Evolutionary conservation across 306 rosid genomes (phyloP), one percentile per base, ranked within the genome.

Genomic region (Echinosophora koreensis): DNA sequence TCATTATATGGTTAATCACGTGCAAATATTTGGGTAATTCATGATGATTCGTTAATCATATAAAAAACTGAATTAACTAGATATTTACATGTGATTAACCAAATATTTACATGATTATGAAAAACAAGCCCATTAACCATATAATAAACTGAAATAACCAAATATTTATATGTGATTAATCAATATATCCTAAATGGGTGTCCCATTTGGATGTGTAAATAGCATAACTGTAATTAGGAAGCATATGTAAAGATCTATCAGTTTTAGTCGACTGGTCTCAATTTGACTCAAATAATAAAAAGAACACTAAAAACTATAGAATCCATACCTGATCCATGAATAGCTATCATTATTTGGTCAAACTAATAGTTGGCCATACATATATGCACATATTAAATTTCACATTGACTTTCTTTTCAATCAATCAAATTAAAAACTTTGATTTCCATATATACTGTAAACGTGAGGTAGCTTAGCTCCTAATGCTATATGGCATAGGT

Each of bases 201-300:
- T n/a, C n/a, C n/a, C n/a, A n/a, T n/a, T n/a, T n/a, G n/a, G n/a
- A n/a, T n/a, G n/a, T n/a, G n/a, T n/a, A n/a, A n/a, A n/a, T n/a
- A n/a, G n/a, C n/a, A n/a, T n/a, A n/a, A n/a, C n/a, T n/a, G n/a
- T 66, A 28, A 67, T 66, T 77, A 67, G 81, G 61, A 57, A 57
- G 82, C 62, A 77, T 28, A 58, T 66, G 81, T 41, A 2, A 2
- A 1, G 55, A 64, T 54, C 6, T 54, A 65, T 64, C 34, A 27
- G 38, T 3, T 18, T 35, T 49, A 62, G 38, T 57, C 17, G 38
- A 44, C 62, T 46, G 16, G 42, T 51, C 61, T 8, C 32, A 5
- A n/a, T n/a, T 76, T 65, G 66, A 77, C 76, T 58, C 17, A 35
- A 68, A 58, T 69, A 58, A 68, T 68, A 13, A 46, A 68, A 68